Evolutionary conservation across 805 yeast species (phyloP), one percentile per base, ranked within the genome.

Genomic region (Debaryomyces castellii): DNA sequence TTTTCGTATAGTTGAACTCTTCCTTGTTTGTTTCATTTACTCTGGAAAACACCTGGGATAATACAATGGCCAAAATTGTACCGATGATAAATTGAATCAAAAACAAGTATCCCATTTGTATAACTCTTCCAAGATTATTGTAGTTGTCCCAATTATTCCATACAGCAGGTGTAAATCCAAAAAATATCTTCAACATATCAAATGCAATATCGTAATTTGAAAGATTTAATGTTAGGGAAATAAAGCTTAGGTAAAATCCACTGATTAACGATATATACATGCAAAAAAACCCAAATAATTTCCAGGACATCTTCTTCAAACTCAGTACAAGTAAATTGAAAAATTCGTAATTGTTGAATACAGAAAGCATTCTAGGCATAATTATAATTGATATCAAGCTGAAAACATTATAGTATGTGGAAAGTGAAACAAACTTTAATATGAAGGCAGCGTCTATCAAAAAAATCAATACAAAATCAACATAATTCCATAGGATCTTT

Each of bases 161-260:
- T 3, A 80, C 83, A 0, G 82, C 77, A 0, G 84, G 83, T 1
- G 84, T 80, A 55, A 76, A 80, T 0, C 84, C 84, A 55, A 78
- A 79, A 49, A 80, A 69, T 3, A 80, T 65, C 55, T 77, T 76
- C 38, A 78, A 58, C 67, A 78, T 67, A 47, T 75, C 80, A 53
- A 73, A 78, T 11, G 80, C 75, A 18, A 80, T 78, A 28, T 73
- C 67, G 32, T 63, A 58, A 16, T 76, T 62, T 41, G 71, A 63
- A 30, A 69, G 57, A 41, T 73, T 73, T 10, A 67, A 54, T 3
- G 79, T 78, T 34, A 78, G 64, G 39, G 77, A 68, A 7, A 80
- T 71, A 48, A 80, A 76, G 30, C 80, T 76, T 20, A 80, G 72
- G 67, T 79, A 80, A 52, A 80, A 80, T 2, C 84, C 84, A 37